Conservation (phyloP, 768 basidiomycete genomes). For the Mycena vitilis region DNA sequence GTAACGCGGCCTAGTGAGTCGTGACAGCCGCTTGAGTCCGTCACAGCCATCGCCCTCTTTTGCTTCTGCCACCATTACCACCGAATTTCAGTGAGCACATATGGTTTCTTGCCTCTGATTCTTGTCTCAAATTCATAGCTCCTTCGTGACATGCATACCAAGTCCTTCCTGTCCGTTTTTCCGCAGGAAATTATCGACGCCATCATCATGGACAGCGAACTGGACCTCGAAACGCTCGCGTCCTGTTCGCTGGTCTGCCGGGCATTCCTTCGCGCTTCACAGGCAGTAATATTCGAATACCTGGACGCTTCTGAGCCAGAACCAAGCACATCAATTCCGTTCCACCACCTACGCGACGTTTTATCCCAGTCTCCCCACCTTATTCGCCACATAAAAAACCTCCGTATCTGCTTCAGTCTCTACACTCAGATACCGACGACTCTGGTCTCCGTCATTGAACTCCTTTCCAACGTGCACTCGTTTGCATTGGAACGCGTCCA, state of each 20-base stretch:
- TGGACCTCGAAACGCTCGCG: background rate
- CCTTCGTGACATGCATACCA: background rate
- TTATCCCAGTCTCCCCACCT: background rate
- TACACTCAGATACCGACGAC: background rate
- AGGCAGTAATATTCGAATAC: background rate
- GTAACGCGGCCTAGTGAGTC: no score
- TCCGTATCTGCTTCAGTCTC: background rate
- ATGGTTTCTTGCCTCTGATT: no score
- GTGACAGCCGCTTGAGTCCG: no score
- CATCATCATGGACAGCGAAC: background rate
- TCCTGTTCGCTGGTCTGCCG: conserved; percentile 1
- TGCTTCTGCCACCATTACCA: no score
- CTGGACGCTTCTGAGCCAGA: background rate
- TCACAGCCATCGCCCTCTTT: no score
- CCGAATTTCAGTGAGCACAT: no score
- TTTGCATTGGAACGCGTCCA: background rate
- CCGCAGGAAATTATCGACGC: background rate
- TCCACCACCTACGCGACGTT: background rate
- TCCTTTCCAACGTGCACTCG: background rate
- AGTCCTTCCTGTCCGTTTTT: background rate
- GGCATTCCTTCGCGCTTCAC: background rate
- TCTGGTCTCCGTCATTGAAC: background rate
- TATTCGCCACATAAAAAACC: background rate
- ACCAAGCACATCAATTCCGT: background rate
- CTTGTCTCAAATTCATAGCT: no score